Conservation (phyloP, 2,329 filamentous ascomycete species). For the Claviceps monticola region DNA sequence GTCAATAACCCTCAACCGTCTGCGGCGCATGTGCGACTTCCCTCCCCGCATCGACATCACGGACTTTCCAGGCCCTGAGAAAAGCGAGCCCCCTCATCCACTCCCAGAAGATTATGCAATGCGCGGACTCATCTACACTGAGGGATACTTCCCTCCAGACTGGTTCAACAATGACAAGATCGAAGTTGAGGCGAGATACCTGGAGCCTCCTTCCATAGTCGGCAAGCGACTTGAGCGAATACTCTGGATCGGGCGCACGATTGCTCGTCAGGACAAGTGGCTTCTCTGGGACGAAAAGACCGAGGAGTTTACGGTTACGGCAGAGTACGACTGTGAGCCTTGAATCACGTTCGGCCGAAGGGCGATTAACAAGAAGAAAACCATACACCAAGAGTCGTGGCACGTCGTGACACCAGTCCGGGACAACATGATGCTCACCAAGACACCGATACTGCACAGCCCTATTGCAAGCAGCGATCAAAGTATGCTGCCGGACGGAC, state of each 20-base stretch:
- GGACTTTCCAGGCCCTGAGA: constrained; percentile 33
- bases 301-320: constrained; percentile 21
- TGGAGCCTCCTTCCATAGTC: constrained; percentile 46
- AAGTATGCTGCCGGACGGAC: no score
- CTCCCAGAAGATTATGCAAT: constrained; percentile 57
- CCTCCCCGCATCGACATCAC: constrained; percentile 24
- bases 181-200: constrained; percentile 53
- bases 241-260: constrained; percentile 39
- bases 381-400: no score
- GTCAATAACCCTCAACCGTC: constrained; percentile 24
- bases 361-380: no score
- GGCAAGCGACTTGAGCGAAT: constrained; percentile 44
- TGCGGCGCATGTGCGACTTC: constrained; percentile 14
- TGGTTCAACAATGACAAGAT: constrained; percentile 46
- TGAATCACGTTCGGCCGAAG: not conserved
- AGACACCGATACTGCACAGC: no score
- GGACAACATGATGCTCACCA: no score
- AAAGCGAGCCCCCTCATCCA: constrained; percentile 33
- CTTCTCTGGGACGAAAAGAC: constrained; percentile 27
- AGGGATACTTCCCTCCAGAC: constrained; percentile 40
- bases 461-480: no score
- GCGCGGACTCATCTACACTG: constrained; percentile 46
- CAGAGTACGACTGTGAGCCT: constrained; percentile 1
- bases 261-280: constrained; percentile 27
- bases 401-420: no score